phyloP scores from a whole-genome alignment of 23 red algal genomes.

The Gracilaria caudata region DNA sequence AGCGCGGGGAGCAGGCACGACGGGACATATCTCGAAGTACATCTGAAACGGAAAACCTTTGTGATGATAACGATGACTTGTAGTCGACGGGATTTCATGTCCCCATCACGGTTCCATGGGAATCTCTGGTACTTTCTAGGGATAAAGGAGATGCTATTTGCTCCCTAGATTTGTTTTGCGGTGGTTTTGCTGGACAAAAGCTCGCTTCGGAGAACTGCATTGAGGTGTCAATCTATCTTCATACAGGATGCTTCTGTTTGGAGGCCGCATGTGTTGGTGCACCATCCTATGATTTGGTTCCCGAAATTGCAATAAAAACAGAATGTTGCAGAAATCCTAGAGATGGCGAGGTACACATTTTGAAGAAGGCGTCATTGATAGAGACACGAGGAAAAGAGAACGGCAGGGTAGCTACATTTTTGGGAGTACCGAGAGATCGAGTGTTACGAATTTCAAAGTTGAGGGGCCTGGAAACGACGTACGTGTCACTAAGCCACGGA shows the following conservation, averaged over 20 bases:
- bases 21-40: background rate
- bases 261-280: background rate
- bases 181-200: background rate
- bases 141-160: background rate
- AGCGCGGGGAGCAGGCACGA: conserved; percentile 10
- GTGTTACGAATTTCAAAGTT: no score
- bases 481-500: no score
- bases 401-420: no score
- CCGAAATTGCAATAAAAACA: background rate
- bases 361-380: no score
- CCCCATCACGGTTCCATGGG: background rate
- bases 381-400: no score
- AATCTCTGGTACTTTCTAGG: background rate
- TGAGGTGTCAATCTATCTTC: background rate
- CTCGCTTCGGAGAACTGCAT: background rate
- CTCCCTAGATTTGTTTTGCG: background rate
- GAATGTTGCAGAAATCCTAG: background rate
- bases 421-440: no score
- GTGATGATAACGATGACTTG: background rate
- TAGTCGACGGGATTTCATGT: background rate
- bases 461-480: no score
- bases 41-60: background rate
- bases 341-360: no score
- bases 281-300: background rate
- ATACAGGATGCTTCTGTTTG: background rate